phyloP scores from a whole-genome alignment of 768 basidiomycete genomes.

The Russula abietina region DNA sequence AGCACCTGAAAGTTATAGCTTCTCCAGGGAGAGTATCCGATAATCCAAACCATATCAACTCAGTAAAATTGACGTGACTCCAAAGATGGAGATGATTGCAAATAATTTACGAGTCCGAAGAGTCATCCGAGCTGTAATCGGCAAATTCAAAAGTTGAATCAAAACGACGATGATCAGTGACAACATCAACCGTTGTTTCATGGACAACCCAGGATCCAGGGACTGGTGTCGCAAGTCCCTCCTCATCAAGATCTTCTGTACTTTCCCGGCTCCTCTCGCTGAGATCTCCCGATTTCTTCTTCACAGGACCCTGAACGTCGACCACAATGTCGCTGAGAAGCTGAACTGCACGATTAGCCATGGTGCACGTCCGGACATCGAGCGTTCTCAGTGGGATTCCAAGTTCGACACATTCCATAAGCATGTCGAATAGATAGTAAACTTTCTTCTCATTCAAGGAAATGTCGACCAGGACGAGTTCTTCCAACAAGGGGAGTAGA shows the following conservation, averaged over 20 bases:
- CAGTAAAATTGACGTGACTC: too few species aligned
- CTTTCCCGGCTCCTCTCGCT: neutral
- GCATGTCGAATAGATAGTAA: neutral
- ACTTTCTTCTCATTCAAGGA: neutral
- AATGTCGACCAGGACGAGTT: neutral
- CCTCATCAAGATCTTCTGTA: neutral
- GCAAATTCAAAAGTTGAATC: too few species aligned
- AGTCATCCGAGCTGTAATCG: too few species aligned
- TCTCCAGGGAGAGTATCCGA: too few species aligned
- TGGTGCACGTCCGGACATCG: neutral
- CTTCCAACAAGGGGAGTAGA: too few species aligned
- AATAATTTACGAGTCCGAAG: too few species aligned
- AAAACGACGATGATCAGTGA: too few species aligned
- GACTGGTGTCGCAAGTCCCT: too few species aligned
- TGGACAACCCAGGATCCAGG: too few species aligned
- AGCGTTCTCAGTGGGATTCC: neutral
- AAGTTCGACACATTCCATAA: neutral
- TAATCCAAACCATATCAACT: too few species aligned
- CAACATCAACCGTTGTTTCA: too few species aligned
- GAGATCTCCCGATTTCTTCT: neutral
- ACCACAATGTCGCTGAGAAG: neutral
- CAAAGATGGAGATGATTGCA: too few species aligned
- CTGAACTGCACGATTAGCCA: neutral
- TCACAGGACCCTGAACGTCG: neutral
- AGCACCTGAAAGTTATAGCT: slow-evolving; percentile 27